phyloP scores from a whole-genome alignment of 1,139 yeast genomes.

The Magnusiomyces paraingens region DNA sequence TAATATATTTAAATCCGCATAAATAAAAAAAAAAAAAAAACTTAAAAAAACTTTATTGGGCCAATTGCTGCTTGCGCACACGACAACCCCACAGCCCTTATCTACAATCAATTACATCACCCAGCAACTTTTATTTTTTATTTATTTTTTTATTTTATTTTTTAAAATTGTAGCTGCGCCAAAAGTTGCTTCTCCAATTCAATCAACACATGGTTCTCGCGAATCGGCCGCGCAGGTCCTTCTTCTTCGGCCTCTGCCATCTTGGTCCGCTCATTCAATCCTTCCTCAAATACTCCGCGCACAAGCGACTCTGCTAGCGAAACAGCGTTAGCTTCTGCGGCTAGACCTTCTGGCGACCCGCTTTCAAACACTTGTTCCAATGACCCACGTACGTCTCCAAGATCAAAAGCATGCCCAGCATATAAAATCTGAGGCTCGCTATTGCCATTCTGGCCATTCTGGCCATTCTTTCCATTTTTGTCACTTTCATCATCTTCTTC shows the following conservation, averaged over 20 bases:
- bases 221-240: not conserved
- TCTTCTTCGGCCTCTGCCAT: not conserved
- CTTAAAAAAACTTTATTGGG: not conserved
- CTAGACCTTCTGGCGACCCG: constrained; percentile 8
- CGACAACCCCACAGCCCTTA: too few species aligned
- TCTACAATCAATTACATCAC: too few species aligned
- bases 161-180: not conserved
- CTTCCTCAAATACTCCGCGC: constrained; percentile 6
- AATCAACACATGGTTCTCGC: not conserved
- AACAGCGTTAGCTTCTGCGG: not conserved
- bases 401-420: constrained; percentile 30
- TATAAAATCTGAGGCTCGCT: constrained; percentile 1
- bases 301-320: constrained; percentile 10
- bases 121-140: not conserved
- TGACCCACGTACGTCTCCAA: constrained; percentile 42
- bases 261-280: not conserved
- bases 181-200: not conserved
- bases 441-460: not conserved
- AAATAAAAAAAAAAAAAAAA: not conserved
- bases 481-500: not conserved
- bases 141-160: not conserved
- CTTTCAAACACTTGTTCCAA: constrained; percentile 21
- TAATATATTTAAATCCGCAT: too few species aligned
- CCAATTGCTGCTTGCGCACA: not conserved
- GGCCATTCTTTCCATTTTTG: not conserved